Conservation (phyloP, 495 filamentous ascomycete species). For the Cercophora scortea region DNA sequence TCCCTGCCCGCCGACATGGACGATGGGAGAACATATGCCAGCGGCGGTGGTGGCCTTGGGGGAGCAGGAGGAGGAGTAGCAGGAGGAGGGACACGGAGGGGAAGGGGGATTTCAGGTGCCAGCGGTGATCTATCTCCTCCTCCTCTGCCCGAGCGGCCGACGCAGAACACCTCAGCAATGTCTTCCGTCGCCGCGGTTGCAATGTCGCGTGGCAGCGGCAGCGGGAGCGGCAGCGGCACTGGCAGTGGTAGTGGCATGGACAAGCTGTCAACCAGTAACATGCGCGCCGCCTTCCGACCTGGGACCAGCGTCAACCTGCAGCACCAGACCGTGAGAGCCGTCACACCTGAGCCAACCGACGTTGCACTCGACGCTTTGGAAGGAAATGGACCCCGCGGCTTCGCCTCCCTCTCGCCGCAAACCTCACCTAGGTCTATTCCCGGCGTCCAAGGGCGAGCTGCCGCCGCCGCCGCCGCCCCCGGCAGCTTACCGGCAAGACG, state of each 20-base stretch:
- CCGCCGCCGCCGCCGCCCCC: constrained; percentile 3
- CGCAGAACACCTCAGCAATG: constrained; percentile 7
- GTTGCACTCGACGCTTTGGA: constrained; percentile 17
- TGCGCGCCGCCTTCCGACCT: constrained; percentile 19
- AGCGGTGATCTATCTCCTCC: not conserved
- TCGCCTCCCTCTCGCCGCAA: constrained; percentile 29
- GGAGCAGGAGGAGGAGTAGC: too few species aligned
- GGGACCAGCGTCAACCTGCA: constrained; percentile 7
- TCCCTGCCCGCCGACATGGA: constrained; percentile 7
- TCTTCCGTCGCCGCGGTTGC: constrained; percentile 18
- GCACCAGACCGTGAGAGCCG: constrained; percentile 36
- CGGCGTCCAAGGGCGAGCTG: constrained; percentile 2
- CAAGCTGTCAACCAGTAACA: constrained; percentile 14
- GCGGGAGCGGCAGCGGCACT: not conserved
- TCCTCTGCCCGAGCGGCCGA: constrained; percentile 15
- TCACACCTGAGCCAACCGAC: constrained; percentile 45
- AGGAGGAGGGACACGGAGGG: too few species aligned
- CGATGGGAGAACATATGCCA: too few species aligned
- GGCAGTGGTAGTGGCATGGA: constrained; percentile 6
- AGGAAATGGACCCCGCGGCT: constrained; percentile 17
- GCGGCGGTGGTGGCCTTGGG: too few species aligned
- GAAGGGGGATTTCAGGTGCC: too few species aligned
- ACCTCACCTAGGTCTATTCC: constrained; percentile 38
- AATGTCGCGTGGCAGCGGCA: constrained; percentile 13
- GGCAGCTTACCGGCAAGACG: constrained; percentile 22